Evolutionary conservation across 2,329 filamentous ascomycete genomes (phyloP), one percentile per base, ranked within the genome.

Genomic region (Colletotrichum orbiculare): DNA sequence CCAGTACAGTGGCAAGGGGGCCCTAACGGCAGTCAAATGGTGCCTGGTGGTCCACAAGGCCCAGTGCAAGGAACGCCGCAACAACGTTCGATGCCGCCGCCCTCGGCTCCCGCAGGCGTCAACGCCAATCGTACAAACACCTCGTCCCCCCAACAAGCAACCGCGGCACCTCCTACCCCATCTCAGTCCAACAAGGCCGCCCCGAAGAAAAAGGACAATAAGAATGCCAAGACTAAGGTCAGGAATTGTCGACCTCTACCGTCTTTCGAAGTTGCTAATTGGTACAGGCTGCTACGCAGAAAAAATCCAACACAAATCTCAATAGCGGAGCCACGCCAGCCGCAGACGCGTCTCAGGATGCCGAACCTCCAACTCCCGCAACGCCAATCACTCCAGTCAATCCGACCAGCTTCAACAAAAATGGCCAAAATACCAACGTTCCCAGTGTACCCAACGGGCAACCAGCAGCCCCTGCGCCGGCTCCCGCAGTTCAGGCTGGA

Each of bases 181-280:
- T 89, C 87, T 55, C 91, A 93, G 73, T 76, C 82, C 2, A 90
- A 89, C 73, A 95, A 95, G 81, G 78, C 90, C 4, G 89, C 87
- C 39, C 90, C 91, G 1, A 94, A 93, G 77, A 95, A 95, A 85
- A 92, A 93, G 81, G 87, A 89, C 38, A 81, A 79, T 6, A 90
- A 90, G 77, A 84, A 82, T 66, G 81, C 86, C 6, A 91, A 90
- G 77, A 82, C 79, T 62, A 92, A 93, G 88, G 90, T 92, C 25
- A 25, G 25, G 85, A 80, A 81, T 72, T 8, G 11, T 12, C 25
- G 9, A 12, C 46, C 9, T 11, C 8, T 9, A 2, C 6, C 3
- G 6, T n/a, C 8, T 12, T 2, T 13, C 34, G 10, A 25, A 4
- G 12, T 25, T 11, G 38, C 55, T 65, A 45, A 67, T 13, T 6